Conservation (phyloP, 1,284 basidiomycete species). For the Schizophyllum commune region DNA sequence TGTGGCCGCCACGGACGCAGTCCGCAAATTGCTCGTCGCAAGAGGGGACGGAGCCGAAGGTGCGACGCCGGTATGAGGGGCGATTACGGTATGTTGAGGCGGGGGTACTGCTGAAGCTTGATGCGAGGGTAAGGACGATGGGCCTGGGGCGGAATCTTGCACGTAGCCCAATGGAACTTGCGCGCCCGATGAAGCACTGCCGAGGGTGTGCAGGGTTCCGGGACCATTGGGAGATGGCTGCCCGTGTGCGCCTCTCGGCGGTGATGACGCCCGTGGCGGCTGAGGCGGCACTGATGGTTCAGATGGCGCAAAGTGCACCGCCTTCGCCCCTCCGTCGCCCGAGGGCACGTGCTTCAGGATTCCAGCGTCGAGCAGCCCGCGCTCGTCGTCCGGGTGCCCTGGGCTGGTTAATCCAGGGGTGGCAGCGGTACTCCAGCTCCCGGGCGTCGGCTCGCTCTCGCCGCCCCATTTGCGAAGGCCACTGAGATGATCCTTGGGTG, state of each 20-base stretch:
- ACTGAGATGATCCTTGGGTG: background rate
- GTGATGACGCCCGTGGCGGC: conserved; percentile 4
- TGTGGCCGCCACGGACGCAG: conserved; percentile 13
- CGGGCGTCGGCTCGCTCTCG: conserved; percentile 35
- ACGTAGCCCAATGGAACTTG: conserved; percentile 7
- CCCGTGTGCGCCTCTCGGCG: background rate
- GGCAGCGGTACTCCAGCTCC: conserved; percentile 55
- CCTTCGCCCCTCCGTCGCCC: conserved; percentile 24
- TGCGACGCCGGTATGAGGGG: conserved; percentile 3
- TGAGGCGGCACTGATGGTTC: conserved; percentile 23
- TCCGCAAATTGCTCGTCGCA: conserved; percentile 10
- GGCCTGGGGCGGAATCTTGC: conserved; percentile 6
- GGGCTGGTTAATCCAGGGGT: conserved; percentile 38
- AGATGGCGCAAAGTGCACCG: conserved; percentile 41
- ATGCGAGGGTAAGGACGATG: conserved; percentile 14
- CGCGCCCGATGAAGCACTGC: conserved; percentile 10
- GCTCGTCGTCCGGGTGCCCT: background rate
- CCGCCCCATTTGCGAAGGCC: conserved; percentile 11
- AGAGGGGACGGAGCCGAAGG: conserved; percentile 6
- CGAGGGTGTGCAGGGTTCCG: conserved; percentile 7
- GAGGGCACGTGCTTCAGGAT: conserved; percentile 1
- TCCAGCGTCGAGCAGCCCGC: conserved; percentile 2
- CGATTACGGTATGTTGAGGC: conserved; percentile 9
- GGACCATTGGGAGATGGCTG: background rate
- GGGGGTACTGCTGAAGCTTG: conserved; percentile 7